These are phyloP conservation scores for Lentinula edodes DNA, from an alignment of 768 basidiomycete genomes.

Conservation along the genomic window DNA sequence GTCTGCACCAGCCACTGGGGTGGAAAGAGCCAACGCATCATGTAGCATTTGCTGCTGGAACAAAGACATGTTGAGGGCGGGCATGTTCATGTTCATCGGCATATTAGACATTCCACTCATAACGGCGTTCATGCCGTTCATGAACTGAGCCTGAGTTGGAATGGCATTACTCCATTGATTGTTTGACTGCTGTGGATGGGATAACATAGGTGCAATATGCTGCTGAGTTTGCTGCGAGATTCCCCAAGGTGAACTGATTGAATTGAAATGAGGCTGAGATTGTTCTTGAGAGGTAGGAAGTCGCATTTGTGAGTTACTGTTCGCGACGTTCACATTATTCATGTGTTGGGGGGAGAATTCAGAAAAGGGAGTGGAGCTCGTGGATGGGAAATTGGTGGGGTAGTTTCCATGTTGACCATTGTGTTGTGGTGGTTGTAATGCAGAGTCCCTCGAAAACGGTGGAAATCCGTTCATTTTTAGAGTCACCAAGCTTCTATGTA, in stretches of 20 bases:
- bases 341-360: conserved; percentile 15
- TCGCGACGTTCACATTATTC: conserved; percentile 2
- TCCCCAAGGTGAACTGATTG: background rate
- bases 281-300: background rate
- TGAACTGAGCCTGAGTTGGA: conserved; percentile 19
- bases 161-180: conserved; percentile 24
- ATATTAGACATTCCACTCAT: conserved; percentile 13
- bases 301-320: conserved; percentile 7
- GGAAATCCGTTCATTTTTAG: background rate
- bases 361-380: conserved; percentile 27
- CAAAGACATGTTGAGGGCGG: conserved; percentile 33
- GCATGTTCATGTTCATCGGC: conserved; percentile 21
- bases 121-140: conserved; percentile 12
- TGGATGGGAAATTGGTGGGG: conserved; percentile 24
- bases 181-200: conserved; percentile 17
- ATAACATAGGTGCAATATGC: conserved; percentile 14
- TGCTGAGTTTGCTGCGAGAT: conserved; percentile 11
- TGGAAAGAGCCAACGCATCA: conserved; percentile 47
- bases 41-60: conserved; percentile 52
- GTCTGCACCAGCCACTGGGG: conserved; percentile 43
- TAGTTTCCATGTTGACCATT: background rate
- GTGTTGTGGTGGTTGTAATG: background rate
- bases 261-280: background rate
- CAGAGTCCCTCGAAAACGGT: background rate
- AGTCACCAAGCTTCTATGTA: background rate